Evolutionary conservation across 1,284 basidiomycete genomes (phyloP), one percentile per base, ranked within the genome.

Genomic region (Somion occarium): DNA sequence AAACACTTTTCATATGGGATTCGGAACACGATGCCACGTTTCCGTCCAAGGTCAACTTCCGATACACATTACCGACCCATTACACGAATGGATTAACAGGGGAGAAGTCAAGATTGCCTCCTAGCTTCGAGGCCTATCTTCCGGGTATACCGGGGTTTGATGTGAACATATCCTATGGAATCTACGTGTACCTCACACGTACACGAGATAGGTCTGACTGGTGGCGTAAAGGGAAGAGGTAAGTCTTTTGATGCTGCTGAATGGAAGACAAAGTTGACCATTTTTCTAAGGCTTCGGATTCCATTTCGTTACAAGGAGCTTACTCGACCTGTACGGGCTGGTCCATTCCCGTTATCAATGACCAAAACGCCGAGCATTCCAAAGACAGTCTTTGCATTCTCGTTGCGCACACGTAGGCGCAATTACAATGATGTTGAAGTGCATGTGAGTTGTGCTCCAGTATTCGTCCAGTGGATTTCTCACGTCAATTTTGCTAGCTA

Each of bases 141-240:
- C 74, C 75, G 26, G 83, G 83, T 2, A 66, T 88, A 2, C 85
- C 86, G 7, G 85, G 85, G 2, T 87, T 87, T 59, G 68, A 69
- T 9, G 82, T 84, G 19, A 71, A 69, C 30, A 77, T 85, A 48
- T 72, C 75, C 49, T 88, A 88, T 61, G 71, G 71, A 27, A 69
- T 87, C n/a, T 56, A 55, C 7, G 61, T 67, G 15, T 51, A 59
- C 20, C 50, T 65, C 12, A 56, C 61, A 3, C 54, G 55, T 9
- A 53, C 38, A 24, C 56, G 61, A 23, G 56, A 59, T 48, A 60
- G 55, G 27, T 53, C 58, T 20, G 57, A 60, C 9, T 58, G 61
- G 44, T 67, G 65, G 65, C 53, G 59, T 18, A 59, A 57, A 27
- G 51, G 53, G 24, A 58, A 53, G 20, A 54, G 56, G 65, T 64